A percentile compares a stretch with the other conserved stretches of the same genome.
phyloP scores from a whole-genome alignment of 176 grass and related monocot genomes.

The Carex littledalei region DNA sequence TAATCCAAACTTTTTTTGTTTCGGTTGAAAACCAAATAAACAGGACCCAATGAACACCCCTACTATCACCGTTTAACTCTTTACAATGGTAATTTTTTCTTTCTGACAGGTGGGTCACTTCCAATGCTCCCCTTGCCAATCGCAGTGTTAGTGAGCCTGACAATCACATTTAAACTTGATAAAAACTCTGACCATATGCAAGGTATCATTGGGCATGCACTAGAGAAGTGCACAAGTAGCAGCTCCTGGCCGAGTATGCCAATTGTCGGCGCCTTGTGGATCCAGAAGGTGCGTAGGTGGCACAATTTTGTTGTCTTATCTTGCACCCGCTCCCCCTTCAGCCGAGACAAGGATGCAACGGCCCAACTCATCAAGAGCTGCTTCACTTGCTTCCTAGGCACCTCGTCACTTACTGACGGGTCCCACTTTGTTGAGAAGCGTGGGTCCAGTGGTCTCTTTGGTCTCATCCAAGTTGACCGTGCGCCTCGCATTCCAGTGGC shows the following conservation, averaged over 20 bases:
- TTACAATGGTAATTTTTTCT: slow-evolving; percentile 4
- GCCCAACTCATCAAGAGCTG: slow-evolving; percentile 71
- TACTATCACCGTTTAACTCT: background rate
- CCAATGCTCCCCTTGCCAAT: slow-evolving; percentile 86
- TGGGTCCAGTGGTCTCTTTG: slow-evolving; percentile 47
- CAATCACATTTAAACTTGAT: slow-evolving; percentile 74
- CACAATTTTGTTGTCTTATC: slow-evolving; percentile 62
- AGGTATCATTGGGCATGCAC: slow-evolving; percentile 39
- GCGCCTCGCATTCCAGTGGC: slow-evolving; percentile 22
- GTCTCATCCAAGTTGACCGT: slow-evolving; percentile 20
- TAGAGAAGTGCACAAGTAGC: slow-evolving; percentile 61
- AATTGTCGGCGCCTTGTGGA: slow-evolving; percentile 70
- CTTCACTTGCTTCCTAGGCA: slow-evolving; percentile 68
- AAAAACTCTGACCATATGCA: slow-evolving; percentile 39
- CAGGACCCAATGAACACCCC: too few relatives aligned
- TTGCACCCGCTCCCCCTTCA: slow-evolving; percentile 46
- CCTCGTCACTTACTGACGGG: slow-evolving; percentile 22
- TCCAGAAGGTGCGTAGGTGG: slow-evolving; percentile 65
- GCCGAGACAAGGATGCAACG: slow-evolving; percentile 46
- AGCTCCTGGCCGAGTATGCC: slow-evolving; percentile 72
- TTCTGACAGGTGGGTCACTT: slow-evolving; percentile 32
- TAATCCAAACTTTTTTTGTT: too few relatives aligned
- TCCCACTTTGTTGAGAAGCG: slow-evolving; percentile 25
- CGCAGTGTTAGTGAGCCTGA: slow-evolving; percentile 62
- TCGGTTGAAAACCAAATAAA: too few relatives aligned